Evolutionary conservation across 2,329 filamentous ascomycete genomes (phyloP).

Genomic region (Fusarium clavum): DNA sequence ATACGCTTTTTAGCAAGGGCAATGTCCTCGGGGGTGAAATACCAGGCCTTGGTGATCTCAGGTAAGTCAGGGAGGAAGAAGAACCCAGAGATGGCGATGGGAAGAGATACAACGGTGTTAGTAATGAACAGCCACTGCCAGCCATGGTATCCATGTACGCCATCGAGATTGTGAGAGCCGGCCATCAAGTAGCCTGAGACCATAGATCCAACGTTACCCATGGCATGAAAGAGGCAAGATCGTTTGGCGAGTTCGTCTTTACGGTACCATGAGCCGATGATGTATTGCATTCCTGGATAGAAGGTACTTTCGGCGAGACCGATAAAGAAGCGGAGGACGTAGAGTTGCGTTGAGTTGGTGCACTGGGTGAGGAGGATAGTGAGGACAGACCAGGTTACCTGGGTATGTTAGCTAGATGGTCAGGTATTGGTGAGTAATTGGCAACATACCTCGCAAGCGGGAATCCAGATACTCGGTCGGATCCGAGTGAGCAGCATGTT

Average conservation of each 20-base stretch:
- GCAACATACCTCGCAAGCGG: conserved; percentile 47
- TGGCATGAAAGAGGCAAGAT: conserved; percentile 56
- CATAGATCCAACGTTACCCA: conserved; percentile 47
- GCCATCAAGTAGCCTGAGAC: conserved; percentile 51
- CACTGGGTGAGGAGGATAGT: conserved; percentile 47
- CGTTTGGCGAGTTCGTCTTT: conserved; percentile 58
- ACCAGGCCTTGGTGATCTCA: conserved; percentile 46
- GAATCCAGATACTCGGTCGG: conserved; percentile 56
- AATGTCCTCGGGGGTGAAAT: conserved; percentile 45
- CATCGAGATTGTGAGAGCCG: conserved; percentile 55
- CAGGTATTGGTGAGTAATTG: accelerated
- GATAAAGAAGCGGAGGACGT: conserved; percentile 58
- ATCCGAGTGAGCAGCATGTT: conserved; percentile 55
- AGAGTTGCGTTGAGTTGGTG: conserved; percentile 52
- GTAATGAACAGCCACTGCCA: conserved; percentile 58
- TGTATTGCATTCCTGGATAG: conserved; percentile 55
- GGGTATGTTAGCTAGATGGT: neutral
- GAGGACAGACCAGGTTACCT: conserved; percentile 49
- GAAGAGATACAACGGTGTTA: conserved; percentile 51
- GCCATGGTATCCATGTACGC: conserved; percentile 59
- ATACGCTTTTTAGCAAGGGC: conserved; percentile 47
- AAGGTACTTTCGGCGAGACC: conserved; percentile 55
- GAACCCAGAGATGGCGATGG: conserved; percentile 50
- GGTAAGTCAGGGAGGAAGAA: conserved; percentile 50
- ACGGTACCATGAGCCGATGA: conserved; percentile 59